These are phyloP conservation scores for Cladosporium sp. DNA, from an alignment of 2,329 filamentous ascomycete genomes.

Conservation along the genomic window DNA sequence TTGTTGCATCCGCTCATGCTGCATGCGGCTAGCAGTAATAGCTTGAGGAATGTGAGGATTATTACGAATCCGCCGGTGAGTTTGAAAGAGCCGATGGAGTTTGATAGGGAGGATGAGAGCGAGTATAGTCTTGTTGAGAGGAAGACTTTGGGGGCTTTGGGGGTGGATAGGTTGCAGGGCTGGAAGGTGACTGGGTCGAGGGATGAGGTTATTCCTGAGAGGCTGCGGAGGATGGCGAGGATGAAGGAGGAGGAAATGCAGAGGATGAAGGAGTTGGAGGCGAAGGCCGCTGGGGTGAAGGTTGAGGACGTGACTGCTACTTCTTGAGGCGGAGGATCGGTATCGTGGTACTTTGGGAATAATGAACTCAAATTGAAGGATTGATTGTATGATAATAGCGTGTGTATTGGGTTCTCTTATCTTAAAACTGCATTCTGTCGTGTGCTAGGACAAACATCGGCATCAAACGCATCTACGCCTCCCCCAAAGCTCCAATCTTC, in stretches of 20 bases:
- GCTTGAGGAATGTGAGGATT: slow-evolving; percentile 48
- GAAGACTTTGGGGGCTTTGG: slow-evolving; percentile 54
- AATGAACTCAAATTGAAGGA: neutral
- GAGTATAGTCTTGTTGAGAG: slow-evolving; percentile 58
- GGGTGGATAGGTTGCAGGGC: slow-evolving; percentile 48
- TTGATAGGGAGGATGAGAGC: slow-evolving; percentile 49
- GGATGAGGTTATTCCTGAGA: slow-evolving; percentile 53
- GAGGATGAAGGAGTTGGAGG: slow-evolving; percentile 37
- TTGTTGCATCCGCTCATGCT: slow-evolving; percentile 62
- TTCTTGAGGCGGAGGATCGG: neutral
- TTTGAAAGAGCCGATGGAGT: slow-evolving; percentile 54
- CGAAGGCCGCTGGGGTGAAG: slow-evolving; percentile 24
- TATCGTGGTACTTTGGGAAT: neutral
- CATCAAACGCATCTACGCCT: no score
- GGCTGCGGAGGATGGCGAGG: slow-evolving; percentile 49
- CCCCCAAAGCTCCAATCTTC: neutral
- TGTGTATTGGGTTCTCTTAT: neutral
- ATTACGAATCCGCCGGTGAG: slow-evolving; percentile 59
- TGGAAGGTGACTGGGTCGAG: slow-evolving; percentile 56
- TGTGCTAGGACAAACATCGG: no score
- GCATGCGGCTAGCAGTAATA: slow-evolving; percentile 56
- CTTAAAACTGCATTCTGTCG: neutral
- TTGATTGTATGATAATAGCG: neutral
- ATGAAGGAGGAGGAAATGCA: slow-evolving; percentile 42
- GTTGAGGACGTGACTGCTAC: slow-evolving; percentile 7